phyloP scores from a whole-genome alignment of 106 monocot species.

The Xerophyta viscosa region DNA sequence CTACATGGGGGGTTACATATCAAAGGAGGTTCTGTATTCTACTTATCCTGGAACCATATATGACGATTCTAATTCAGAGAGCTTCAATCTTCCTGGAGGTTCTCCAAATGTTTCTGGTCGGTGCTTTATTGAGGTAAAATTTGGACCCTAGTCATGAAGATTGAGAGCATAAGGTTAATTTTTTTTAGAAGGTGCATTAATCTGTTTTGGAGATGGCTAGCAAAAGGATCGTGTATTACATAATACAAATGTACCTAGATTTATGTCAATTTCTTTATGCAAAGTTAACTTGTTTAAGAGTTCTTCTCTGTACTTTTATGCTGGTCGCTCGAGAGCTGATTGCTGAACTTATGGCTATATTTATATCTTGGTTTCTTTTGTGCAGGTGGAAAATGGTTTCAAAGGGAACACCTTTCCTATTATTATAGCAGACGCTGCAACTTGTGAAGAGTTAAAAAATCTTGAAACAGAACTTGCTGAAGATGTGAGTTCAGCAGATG shows the following conservation, averaged over 20 bases:
- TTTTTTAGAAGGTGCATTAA: too few relatives aligned
- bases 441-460: slow-evolving; percentile 71
- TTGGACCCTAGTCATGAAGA: too few relatives aligned
- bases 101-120: slow-evolving; percentile 51
- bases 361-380: too few relatives aligned
- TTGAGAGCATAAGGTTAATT: too few relatives aligned
- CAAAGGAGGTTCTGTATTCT: slow-evolving; percentile 70
- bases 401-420: slow-evolving; percentile 92
- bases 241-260: too few relatives aligned
- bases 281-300: too few relatives aligned
- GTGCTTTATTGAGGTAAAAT: slow-evolving; percentile 82
- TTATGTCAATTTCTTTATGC: too few relatives aligned
- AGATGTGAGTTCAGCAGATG: slow-evolving; percentile 14
- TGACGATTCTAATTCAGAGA: slow-evolving; percentile 74
- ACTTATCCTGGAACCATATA: slow-evolving; percentile 67
- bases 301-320: too few relatives aligned
- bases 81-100: slow-evolving; percentile 62
- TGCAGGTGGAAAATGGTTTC: slow-evolving; percentile 96
- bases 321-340: too few relatives aligned
- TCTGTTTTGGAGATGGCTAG: too few relatives aligned
- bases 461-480: slow-evolving; percentile 75
- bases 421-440: slow-evolving; percentile 66
- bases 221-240: too few relatives aligned
- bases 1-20: slow-evolving; percentile 65
- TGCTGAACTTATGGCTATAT: too few relatives aligned